Evolutionary conservation across 352 stramenopile species (phyloP), one percentile per base, ranked within the genome.

Genomic region (Phytophthora pluvialis): DNA sequence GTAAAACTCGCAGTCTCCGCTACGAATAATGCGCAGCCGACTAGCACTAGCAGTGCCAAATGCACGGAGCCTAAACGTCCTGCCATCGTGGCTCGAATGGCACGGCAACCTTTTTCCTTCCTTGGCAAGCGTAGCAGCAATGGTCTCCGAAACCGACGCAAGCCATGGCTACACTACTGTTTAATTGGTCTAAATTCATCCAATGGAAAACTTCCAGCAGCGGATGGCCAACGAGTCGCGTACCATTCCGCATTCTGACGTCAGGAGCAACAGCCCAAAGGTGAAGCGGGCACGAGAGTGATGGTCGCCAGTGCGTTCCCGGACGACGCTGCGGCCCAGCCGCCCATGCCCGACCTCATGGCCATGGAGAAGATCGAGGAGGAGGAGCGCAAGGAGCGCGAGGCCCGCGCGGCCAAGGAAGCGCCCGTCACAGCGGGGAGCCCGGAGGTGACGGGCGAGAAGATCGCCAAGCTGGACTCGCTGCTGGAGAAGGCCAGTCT

Each of bases 401-500:
- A 70, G 60, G 55, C 54, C 35, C 45, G 54, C 9, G 59, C 55
- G 28, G 60, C 36, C 36, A 64, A 67, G 28, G 51, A 50, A 12
- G 59, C 56, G 3, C 38, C 52, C 12, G 42, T 45, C 10, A 49
- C 26, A 15, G 49, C 43, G 2, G 65, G 76, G 18, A 35, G 74
- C 18, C 48, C 46, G 42, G 60, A 77, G 52, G 83, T 75, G 77
- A 90, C 67, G 73, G 91, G 60, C 44, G 70, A 67, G 48, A 89
- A 88, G 46, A 73, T 94, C 13, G 64, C 80, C 21, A 96, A 97
- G 78, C 80, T 97, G 26, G 89, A 97, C 73, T 89, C 50, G 8
- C 66, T 97, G 38, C 74, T 97, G 70, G 86, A 94, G 59, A 97
- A 97, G 47, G 89, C 89, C 4, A 88, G 86, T 25, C 67, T 95